Evolutionary conservation across 495 filamentous ascomycete genomes (phyloP).

Genomic region (Opeltia flavorubescens): DNA sequence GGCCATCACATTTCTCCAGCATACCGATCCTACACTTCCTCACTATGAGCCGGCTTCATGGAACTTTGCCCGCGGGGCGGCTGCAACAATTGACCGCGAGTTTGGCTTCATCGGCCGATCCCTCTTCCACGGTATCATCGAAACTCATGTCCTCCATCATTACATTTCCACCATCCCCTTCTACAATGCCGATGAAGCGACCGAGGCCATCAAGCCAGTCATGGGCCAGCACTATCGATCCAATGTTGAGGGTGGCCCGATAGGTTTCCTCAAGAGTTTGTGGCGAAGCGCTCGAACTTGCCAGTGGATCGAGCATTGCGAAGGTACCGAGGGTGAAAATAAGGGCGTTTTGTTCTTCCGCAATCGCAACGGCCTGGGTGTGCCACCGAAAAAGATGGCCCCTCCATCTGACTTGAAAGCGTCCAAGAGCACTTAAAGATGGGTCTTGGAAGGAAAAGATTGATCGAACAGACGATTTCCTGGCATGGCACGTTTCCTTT

Average conservation of each 20-base stretch:
- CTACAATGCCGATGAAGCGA: slow-evolving; percentile 47
- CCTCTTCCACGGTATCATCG: slow-evolving; percentile 47
- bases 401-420: slow-evolving; percentile 2
- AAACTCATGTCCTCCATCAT: slow-evolving; percentile 48
- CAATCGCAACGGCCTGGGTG: slow-evolving; percentile 59
- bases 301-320: slow-evolving; percentile 50
- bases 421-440: neutral
- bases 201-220: slow-evolving; percentile 43
- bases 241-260: slow-evolving; percentile 34
- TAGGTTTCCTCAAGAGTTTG: slow-evolving; percentile 40
- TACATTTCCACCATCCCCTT: slow-evolving; percentile 48
- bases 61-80: slow-evolving; percentile 44
- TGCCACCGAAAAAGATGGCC: slow-evolving; percentile 41
- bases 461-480: neutral
- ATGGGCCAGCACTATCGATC: slow-evolving; percentile 44
- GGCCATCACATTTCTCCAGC: slow-evolving; percentile 47
- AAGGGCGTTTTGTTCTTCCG: slow-evolving; percentile 42
- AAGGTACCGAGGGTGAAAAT: slow-evolving; percentile 42
- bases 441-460: no score
- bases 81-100: slow-evolving; percentile 46
- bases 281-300: slow-evolving; percentile 34
- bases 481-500: neutral
- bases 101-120: slow-evolving; percentile 45
- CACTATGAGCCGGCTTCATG: slow-evolving; percentile 41
- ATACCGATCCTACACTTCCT: slow-evolving; percentile 45